Percentiles rank a stretch among this genome's conserved stretches.
Conservation (phyloP, 2,329 filamentous ascomycete genomes). For the Pochonia chlamydosporia region DNA sequence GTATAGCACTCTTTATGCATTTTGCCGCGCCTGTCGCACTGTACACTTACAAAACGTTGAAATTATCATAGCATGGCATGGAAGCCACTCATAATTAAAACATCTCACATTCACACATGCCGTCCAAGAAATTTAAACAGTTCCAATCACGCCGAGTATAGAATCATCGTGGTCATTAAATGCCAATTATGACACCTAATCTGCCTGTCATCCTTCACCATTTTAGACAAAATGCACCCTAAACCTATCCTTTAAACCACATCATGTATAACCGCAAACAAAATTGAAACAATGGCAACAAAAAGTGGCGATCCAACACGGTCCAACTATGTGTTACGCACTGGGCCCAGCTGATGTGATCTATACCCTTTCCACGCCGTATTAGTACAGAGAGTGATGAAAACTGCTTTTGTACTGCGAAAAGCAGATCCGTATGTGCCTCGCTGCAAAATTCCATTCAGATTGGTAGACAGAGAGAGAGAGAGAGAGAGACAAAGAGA, state of each 20-base stretch:
- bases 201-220: not conserved
- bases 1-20: not conserved
- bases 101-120: too few species aligned
- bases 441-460: slow-evolving; percentile 9
- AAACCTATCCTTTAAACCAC: not conserved
- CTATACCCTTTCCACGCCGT: slow-evolving; percentile 12
- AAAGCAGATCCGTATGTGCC: slow-evolving; percentile 11
- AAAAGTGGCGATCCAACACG: slow-evolving; percentile 1
- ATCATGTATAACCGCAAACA: not conserved
- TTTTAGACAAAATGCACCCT: not conserved
- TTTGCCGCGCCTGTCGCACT: too few species aligned
- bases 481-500: too few species aligned
- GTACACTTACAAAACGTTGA: too few species aligned
- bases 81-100: too few species aligned
- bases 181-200: not conserved
- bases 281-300: not conserved
- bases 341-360: slow-evolving; percentile 16
- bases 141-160: not conserved
- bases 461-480: not conserved
- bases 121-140: not conserved
- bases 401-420: slow-evolving; percentile 10
- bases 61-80: too few species aligned
- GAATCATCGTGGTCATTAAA: slow-evolving; percentile 2
- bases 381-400: slow-evolving; percentile 26
- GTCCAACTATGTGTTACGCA: slow-evolving; percentile 1